phyloP scores from a whole-genome alignment of 495 filamentous ascomycete genomes.

The Penicillium paxilli region DNA sequence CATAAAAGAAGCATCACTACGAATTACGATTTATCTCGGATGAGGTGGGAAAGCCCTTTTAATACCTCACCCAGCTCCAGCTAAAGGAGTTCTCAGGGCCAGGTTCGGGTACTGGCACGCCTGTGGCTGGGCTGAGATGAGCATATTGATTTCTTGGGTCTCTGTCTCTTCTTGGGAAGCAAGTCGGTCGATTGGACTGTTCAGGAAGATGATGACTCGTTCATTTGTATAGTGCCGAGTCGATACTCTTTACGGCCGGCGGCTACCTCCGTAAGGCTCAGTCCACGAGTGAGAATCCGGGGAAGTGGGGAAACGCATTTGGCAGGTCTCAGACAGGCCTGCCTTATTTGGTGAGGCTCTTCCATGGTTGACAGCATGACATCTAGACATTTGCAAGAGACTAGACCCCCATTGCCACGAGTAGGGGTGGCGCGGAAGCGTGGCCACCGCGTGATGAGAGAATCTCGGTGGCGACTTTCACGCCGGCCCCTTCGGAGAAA shows the following conservation, averaged over 20 bases:
- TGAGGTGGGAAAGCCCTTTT: background rate
- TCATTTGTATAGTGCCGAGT: constrained; percentile 6
- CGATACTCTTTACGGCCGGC: background rate
- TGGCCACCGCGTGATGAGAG: constrained; percentile 13
- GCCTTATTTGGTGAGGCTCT: background rate
- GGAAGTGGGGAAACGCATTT: constrained; percentile 16
- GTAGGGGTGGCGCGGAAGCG: constrained; percentile 16
- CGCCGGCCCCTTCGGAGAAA: background rate
- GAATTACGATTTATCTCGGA: background rate
- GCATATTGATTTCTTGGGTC: background rate
- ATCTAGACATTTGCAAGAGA: constrained; percentile 1
- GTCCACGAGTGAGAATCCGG: constrained; percentile 13
- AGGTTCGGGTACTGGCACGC: background rate
- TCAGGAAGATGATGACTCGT: constrained; percentile 26
- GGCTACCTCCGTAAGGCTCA: constrained; percentile 2
- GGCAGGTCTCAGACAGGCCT: constrained; percentile 1
- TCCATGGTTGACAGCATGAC: constrained; percentile 8
- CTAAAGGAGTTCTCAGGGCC: background rate
- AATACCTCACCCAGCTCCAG: background rate
- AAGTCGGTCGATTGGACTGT: constrained; percentile 1
- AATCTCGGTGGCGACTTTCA: constrained; percentile 9
- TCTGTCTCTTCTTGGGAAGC: background rate
- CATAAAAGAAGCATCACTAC: background rate
- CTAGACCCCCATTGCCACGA: constrained; percentile 14
- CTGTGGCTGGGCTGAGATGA: constrained; percentile 1